phyloP scores from a whole-genome alignment of 768 basidiomycete species.

The Russula olivacea region DNA sequence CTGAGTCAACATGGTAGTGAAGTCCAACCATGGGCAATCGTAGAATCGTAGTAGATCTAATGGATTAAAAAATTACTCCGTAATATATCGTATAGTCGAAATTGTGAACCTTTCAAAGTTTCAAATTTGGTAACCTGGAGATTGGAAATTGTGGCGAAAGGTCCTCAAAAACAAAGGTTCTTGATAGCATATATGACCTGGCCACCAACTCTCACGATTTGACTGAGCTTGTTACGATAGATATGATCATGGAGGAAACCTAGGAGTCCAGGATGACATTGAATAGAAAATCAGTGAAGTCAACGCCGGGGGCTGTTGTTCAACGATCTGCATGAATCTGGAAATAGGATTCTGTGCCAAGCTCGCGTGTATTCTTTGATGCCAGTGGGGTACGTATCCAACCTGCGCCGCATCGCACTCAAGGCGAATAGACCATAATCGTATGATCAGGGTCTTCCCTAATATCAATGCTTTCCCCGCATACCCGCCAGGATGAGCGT shows the following conservation, averaged over 20 bases:
- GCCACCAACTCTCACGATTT: background rate
- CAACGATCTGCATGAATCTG: background rate
- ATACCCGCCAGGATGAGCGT: background rate
- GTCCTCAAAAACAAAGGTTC: background rate
- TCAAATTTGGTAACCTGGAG: background rate
- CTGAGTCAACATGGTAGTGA: background rate
- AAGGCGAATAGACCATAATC: background rate
- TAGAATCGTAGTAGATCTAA: background rate
- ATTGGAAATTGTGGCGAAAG: background rate
- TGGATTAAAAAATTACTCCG: background rate
- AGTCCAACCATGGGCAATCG: background rate
- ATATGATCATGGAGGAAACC: background rate
- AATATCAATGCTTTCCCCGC: background rate
- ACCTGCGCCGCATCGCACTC: background rate
- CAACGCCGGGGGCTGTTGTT: background rate
- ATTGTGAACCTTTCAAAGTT: background rate
- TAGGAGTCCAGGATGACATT: background rate
- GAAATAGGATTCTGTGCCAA: background rate
- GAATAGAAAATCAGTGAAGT: background rate
- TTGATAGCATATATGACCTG: background rate
- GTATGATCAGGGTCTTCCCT: background rate
- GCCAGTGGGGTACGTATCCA: background rate
- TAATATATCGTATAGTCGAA: background rate
- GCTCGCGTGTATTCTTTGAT: background rate
- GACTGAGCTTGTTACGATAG: background rate